A percentile compares a stretch with the other conserved stretches of the same genome.
Conservation (phyloP, 345 rosid species). For the Lumnitzera littorea region DNA sequence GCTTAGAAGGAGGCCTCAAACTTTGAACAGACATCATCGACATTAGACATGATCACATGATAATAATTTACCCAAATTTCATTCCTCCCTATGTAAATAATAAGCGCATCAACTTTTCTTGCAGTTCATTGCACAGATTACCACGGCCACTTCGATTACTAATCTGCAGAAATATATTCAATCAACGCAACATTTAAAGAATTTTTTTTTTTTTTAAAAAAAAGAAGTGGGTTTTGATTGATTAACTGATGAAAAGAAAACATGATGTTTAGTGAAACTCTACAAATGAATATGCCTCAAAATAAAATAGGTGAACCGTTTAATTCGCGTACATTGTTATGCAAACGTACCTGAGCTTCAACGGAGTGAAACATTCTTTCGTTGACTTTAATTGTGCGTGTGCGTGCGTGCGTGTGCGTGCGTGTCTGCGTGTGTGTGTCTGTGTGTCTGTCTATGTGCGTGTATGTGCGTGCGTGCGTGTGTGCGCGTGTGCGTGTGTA, state of each 20-base stretch:
- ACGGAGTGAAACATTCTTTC: slow-evolving; percentile 25
- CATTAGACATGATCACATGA: too few species aligned
- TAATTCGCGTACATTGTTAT: too few species aligned
- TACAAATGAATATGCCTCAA: not conserved
- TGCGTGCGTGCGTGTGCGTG: too few species aligned
- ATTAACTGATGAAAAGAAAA: not conserved
- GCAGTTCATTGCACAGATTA: slow-evolving; percentile 11
- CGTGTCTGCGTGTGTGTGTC: too few species aligned
- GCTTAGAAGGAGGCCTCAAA: too few species aligned
- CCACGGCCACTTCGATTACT: slow-evolving; percentile 10
- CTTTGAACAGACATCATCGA: too few species aligned
- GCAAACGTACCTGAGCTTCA: slow-evolving; percentile 25
- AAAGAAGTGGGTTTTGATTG: not conserved
- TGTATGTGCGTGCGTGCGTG: too few species aligned
- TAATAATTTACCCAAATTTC: too few species aligned
- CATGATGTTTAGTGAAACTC: not conserved
- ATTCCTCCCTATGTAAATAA: too few species aligned
- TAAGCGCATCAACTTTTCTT: slow-evolving; percentile 17
- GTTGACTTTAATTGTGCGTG: slow-evolving; percentile 23
- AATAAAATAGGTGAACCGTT: too few species aligned
- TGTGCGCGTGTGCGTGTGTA: too few species aligned
- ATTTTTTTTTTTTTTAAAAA: not conserved
- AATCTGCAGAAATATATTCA: slow-evolving; percentile 9
- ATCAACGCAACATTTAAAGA: not conserved
- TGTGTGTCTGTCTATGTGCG: too few species aligned